phyloP scores from a whole-genome alignment of 2,329 filamentous ascomycete genomes.

The Neophaeococcomyces mojaviensis region DNA sequence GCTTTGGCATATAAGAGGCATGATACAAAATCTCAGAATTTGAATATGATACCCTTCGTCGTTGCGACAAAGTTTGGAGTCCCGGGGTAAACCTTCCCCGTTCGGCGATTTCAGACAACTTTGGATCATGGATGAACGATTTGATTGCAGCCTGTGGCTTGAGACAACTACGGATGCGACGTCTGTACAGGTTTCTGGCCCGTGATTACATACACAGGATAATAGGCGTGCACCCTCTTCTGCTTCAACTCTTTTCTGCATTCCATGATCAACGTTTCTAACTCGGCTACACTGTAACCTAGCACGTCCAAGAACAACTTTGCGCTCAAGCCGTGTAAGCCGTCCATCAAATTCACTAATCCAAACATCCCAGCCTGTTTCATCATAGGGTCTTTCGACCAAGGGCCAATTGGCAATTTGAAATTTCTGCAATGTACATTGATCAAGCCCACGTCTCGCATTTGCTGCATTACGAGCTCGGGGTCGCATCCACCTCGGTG shows the following conservation, averaged over 20 bases:
- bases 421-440: conserved; percentile 18
- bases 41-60: too few relatives aligned
- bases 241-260: conserved; percentile 19
- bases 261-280: conserved; percentile 20
- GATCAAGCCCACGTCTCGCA: conserved; percentile 23
- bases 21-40: too few relatives aligned
- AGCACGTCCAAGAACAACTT: conserved; percentile 24
- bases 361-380: conserved; percentile 25
- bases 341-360: conserved; percentile 20
- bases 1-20: too few relatives aligned
- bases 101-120: too few relatives aligned
- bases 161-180: too few relatives aligned
- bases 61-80: too few relatives aligned
- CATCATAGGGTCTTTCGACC: conserved; percentile 26
- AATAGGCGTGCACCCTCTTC: conserved; percentile 15
- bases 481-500: conserved; percentile 11
- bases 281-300: conserved; percentile 23
- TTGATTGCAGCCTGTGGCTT: too few relatives aligned
- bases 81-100: too few relatives aligned
- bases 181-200: conserved; percentile 3
- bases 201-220: conserved; percentile 12
- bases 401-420: conserved; percentile 26
- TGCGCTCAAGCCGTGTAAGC: conserved; percentile 22
- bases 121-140: too few relatives aligned
- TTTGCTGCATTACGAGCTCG: conserved; percentile 9